Percentiles rank a stretch among this genome's conserved stretches.
phyloP scores from a whole-genome alignment of 768 basidiomycete genomes.

The Cystobasidium onofrii region DNA sequence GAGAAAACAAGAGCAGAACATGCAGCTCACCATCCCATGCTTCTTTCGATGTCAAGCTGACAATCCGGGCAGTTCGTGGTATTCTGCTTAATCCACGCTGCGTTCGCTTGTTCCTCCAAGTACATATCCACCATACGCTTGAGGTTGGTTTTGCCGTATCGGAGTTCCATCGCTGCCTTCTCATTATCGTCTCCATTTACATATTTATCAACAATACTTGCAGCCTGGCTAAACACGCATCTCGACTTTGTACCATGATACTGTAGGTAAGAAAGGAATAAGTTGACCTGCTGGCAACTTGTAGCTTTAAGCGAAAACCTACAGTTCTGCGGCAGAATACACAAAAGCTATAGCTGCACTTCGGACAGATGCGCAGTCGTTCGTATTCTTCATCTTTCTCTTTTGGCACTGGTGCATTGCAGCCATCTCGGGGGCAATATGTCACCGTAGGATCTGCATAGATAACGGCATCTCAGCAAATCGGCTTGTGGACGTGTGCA shows the following conservation, averaged over 20 bases:
- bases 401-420: constrained; percentile 37
- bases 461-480: neutral
- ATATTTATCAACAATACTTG: constrained; percentile 35
- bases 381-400: constrained; percentile 37
- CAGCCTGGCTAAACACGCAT: constrained; percentile 35
- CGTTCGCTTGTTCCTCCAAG: constrained; percentile 39
- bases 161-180: constrained; percentile 33
- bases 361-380: constrained; percentile 35
- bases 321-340: constrained; percentile 37
- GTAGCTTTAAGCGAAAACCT: neutral
- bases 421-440: constrained; percentile 37
- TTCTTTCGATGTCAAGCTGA: constrained; percentile 26
- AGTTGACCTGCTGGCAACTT: neutral
- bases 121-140: constrained; percentile 36
- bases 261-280: neutral
- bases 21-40: constrained; percentile 14
- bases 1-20: too few relatives aligned
- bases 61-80: constrained; percentile 37
- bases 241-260: constrained; percentile 40
- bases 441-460: constrained; percentile 38
- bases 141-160: constrained; percentile 38
- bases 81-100: constrained; percentile 35
- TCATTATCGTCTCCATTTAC: constrained; percentile 28
- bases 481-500: neutral
- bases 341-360: constrained; percentile 36